phyloP scores from a whole-genome alignment of 2,329 filamentous ascomycete genomes.

The Ophiocordyceps unilateralis region DNA sequence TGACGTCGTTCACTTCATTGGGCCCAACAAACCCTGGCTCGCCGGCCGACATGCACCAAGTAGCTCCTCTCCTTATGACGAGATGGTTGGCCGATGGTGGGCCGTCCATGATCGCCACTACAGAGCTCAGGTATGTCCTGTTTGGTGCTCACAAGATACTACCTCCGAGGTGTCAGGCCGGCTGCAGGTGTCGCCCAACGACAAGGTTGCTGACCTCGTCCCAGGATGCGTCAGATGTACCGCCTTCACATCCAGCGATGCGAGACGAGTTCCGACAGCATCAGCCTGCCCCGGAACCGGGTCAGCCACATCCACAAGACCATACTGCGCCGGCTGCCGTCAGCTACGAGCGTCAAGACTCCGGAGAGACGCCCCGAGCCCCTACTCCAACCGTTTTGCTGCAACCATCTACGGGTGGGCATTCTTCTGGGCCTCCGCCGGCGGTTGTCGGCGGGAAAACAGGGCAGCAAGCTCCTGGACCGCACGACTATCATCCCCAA shows the following conservation, averaged over 20 bases:
- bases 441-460: background rate
- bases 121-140: slow-evolving; percentile 28
- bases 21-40: slow-evolving; percentile 76
- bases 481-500: background rate
- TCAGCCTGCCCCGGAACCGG: background rate
- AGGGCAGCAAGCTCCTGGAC: background rate
- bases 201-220: background rate
- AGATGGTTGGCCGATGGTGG: slow-evolving; percentile 86
- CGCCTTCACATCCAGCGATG: background rate
- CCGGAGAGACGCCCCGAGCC: background rate
- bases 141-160: background rate
- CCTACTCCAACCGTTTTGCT: background rate
- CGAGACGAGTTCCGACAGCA: background rate
- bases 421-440: background rate
- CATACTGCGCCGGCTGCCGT: background rate
- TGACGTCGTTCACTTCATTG: slow-evolving; percentile 88
- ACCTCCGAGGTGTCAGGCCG: too few species aligned
- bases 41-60: slow-evolving; percentile 37
- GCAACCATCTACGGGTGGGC: background rate
- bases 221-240: background rate
- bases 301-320: background rate
- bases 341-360: background rate
- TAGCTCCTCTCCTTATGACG: slow-evolving; percentile 52
- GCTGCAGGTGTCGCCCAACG: background rate
- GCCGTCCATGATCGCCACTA: slow-evolving; percentile 84